Evolutionary conservation across 1,284 basidiomycete species (phyloP), one percentile per base, ranked within the genome.

Genomic region (Rhodotorula glutinis): DNA sequence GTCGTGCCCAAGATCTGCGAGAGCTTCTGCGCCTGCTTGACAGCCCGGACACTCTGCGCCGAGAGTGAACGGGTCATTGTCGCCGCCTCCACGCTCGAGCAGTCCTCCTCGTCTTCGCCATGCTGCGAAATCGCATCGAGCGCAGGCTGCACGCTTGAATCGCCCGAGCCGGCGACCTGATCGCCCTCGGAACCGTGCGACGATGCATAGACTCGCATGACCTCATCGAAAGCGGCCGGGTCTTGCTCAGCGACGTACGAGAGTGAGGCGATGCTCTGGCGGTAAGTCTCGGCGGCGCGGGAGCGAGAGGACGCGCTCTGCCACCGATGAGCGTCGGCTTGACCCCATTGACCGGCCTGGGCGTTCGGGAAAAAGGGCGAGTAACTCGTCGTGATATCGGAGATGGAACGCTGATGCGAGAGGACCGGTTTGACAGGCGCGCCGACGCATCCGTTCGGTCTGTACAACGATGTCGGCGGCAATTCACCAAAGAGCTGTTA

Each of bases 401-500:
- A 67, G 27, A 40, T 38, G 11, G 66, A 67, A 14, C 61, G 63
- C 25, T 60, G 67, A 25, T 67, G 62, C n/a, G 25, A 43, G 25
- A 44, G 49, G 55, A n/a, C 3, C 23, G 25, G 27, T 19, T 53
- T 17, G n/a, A 5, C 29, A 16, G n/a, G 16, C 13, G 21, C 19
- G 25, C 13, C 30, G 54, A 17, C 16, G 29, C 16, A 41, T 4
- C 8, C 16, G 43, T 25, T 46, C n/a, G 21, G 41, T 53, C 57
- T 57, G 57, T 63, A 66, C 19, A 67, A 57, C 8, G 56, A 58
- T 9, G 40, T 46, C 14, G 70, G 70, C 11, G 70, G 70, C 10
- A 72, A 53, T 29, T 66, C 67, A 30, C 70, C 70, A 47, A 72
- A 72, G 10, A 66, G 53, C 70, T 72, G 53, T 4, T 29, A 21